Percentiles rank a stretch among this genome's conserved stretches.
Evolutionary conservation across 495 filamentous ascomycete genomes (phyloP).

Genomic region (Rostrohypoxylon terebratum): DNA sequence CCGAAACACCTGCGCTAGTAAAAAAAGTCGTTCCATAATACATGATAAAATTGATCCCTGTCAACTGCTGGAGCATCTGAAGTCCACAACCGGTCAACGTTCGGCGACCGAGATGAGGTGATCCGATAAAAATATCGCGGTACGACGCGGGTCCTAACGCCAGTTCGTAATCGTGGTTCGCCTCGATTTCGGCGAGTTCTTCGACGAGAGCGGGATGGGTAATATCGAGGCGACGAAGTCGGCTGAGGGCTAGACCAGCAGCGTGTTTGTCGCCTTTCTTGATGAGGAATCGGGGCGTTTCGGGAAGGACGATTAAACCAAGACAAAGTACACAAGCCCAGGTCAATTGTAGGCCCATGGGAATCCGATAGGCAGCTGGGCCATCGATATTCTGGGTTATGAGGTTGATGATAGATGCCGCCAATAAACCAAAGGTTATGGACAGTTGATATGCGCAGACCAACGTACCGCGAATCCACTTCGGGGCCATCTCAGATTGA

Average conservation of each 20-base stretch:
- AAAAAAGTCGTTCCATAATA: slow-evolving; percentile 89
- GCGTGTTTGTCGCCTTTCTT: slow-evolving; percentile 77
- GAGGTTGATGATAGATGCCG: slow-evolving; percentile 87
- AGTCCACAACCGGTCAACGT: slow-evolving; percentile 67
- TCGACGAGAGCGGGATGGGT: slow-evolving; percentile 80
- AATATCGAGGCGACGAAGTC: slow-evolving; percentile 79
- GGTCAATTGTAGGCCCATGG: slow-evolving; percentile 83
- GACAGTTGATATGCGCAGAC: slow-evolving; percentile 92
- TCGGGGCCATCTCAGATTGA: slow-evolving; percentile 90
- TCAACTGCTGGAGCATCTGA: slow-evolving; percentile 70
- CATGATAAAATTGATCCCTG: slow-evolving; percentile 70
- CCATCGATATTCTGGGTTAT: slow-evolving; percentile 72
- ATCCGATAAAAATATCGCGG: slow-evolving; percentile 74
- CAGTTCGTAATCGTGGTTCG: slow-evolving; percentile 89
- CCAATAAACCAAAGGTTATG: slow-evolving; percentile 84
- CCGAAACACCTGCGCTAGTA: slow-evolving; percentile 69
- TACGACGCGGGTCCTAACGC: slow-evolving; percentile 79
- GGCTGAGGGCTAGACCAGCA: slow-evolving; percentile 77
- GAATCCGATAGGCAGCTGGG: slow-evolving; percentile 82
- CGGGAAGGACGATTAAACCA: slow-evolving; percentile 82
- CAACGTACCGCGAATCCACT: slow-evolving; percentile 92
- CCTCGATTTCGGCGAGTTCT: slow-evolving; percentile 88
- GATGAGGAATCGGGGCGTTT: slow-evolving; percentile 89
- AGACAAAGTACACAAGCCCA: slow-evolving; percentile 82
- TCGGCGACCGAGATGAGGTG: slow-evolving; percentile 67